Conservation (phyloP, 1,284 basidiomycete species). For the Jaminaea rosea region DNA sequence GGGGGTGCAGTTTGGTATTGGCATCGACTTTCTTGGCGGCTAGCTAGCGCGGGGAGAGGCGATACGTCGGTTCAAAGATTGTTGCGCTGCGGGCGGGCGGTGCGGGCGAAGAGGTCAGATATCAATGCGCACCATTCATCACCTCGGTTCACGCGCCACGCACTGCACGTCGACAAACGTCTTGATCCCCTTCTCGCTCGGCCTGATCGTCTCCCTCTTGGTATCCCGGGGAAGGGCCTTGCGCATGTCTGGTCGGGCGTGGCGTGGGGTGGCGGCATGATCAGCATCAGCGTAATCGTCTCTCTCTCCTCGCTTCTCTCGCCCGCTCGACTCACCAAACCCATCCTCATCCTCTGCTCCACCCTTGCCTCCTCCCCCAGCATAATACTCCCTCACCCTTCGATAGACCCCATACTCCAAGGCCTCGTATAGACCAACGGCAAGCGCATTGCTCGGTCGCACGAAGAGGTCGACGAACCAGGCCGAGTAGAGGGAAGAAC, state of each 20-base stretch:
- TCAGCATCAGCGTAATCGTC: not conserved
- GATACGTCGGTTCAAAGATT: too few relatives aligned
- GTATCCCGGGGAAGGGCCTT: slow-evolving; percentile 34
- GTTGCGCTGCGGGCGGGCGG: too few relatives aligned
- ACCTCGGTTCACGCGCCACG: too few relatives aligned
- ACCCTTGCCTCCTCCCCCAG: slow-evolving; percentile 56
- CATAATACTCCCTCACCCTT: slow-evolving; percentile 76
- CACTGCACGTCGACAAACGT: slow-evolving; percentile 33
- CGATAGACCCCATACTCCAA: slow-evolving; percentile 79
- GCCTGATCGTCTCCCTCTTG: slow-evolving; percentile 22
- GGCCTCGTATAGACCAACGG: slow-evolving; percentile 73
- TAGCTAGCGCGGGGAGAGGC: too few relatives aligned
- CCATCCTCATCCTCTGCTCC: slow-evolving; percentile 84
- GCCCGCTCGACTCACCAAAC: slow-evolving; percentile 61
- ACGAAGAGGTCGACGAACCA: slow-evolving; percentile 88
- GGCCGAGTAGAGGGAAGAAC: slow-evolving; percentile 54
- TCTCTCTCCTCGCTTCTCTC: not conserved
- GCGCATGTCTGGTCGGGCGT: slow-evolving; percentile 64
- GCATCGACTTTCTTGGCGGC: slow-evolving; percentile 53
- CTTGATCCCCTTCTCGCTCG: slow-evolving; percentile 19
- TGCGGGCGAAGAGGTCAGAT: too few relatives aligned
- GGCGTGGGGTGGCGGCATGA: not conserved
- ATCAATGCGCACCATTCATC: too few relatives aligned
- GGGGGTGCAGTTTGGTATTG: slow-evolving; percentile 85
- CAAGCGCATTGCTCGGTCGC: slow-evolving; percentile 55